A percentile compares a stretch with the other conserved stretches of the same genome.
Evolutionary conservation across 345 rosid genomes (phyloP).

Genomic region (Salix udensis): DNA sequence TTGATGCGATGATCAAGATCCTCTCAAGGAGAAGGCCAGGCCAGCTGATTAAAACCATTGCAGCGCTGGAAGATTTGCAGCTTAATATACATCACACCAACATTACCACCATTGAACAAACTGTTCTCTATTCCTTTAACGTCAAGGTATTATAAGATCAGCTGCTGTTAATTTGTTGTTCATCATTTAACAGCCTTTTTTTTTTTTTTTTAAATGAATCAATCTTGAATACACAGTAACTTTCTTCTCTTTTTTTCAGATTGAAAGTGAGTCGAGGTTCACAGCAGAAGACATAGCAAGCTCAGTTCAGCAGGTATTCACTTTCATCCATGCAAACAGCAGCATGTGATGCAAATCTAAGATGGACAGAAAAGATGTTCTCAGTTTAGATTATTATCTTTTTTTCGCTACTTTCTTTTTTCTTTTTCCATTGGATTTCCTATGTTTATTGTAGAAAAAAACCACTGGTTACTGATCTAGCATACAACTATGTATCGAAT

Average conservation of each 20-base stretch:
- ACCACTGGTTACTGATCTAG: not conserved
- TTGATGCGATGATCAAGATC: constrained; percentile 91
- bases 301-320: constrained; percentile 82
- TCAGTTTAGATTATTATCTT: not conserved
- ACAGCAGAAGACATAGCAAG: constrained; percentile 86
- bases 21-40: constrained; percentile 90
- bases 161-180: not conserved
- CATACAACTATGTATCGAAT: not conserved
- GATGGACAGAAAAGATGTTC: not conserved
- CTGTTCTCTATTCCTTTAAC: constrained; percentile 88
- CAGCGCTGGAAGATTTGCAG: constrained; percentile 92
- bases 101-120: constrained; percentile 93
- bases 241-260: constrained; percentile 35
- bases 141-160: constrained; percentile 55
- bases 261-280: constrained; percentile 60
- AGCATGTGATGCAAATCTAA: constrained; percentile 35
- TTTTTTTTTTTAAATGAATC: not conserved
- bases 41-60: constrained; percentile 68
- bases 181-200: not conserved
- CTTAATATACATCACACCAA: constrained; percentile 84
- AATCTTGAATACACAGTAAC: not conserved
- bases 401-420: not conserved
- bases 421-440: not conserved
- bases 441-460: constrained; percentile 7
- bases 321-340: constrained; percentile 80